A percentile compares a stretch with the other conserved stretches of the same genome.
These are phyloP conservation scores for Helianthus annuus DNA, from an alignment of 129 eudicot species.

Conservation along the genomic window HanXRQr2.0-SUNRISE NC_035445.2:138421845-138422344, in stretches of 20 bases:
- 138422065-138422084: background rate
- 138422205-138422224: constrained; percentile 5
- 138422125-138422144: too few species aligned
- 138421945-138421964: too few species aligned
- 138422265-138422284: constrained; percentile 63
- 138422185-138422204: too few species aligned
- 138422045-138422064: too few species aligned
- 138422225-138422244: constrained; percentile 2
- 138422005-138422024: too few species aligned
- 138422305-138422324: constrained; percentile 90
- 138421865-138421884: constrained; percentile 16
- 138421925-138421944: too few species aligned
- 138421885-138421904: constrained; percentile 62
- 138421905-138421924: constrained; percentile 61
- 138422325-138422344: constrained; percentile 85
- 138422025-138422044: too few species aligned
- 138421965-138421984: too few species aligned
- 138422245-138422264: constrained; percentile 54
- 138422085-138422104: background rate
- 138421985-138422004: too few species aligned
- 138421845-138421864: constrained; percentile 9
- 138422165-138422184: too few species aligned
- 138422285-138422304: constrained; percentile 82
- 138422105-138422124: background rate
- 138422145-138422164: too few species aligned